Percentiles rank a stretch among this genome's conserved stretches.
Conservation (phyloP, 768 basidiomycete genomes). For the Lactifluus subvellereus region DNA sequence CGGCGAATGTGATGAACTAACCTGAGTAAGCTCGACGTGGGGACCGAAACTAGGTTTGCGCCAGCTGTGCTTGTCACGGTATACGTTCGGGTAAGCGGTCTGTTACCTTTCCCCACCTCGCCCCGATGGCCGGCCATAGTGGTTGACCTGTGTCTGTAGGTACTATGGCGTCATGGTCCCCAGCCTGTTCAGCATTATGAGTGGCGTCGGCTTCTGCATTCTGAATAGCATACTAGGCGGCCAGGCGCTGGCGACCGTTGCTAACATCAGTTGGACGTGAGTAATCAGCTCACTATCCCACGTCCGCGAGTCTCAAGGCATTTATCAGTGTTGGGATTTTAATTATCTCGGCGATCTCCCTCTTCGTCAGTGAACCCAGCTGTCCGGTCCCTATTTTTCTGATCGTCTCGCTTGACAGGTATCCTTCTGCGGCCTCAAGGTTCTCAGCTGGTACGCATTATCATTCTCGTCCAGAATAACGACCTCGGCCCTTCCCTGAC, state of each 20-base stretch:
- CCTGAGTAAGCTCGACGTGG: slow-evolving; percentile 47
- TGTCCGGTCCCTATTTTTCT: background rate
- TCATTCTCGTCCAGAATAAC: background rate
- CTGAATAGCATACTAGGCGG: slow-evolving; percentile 59
- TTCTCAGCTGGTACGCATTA: slow-evolving; percentile 48
- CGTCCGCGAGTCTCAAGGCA: background rate
- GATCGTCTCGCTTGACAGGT: slow-evolving; percentile 33
- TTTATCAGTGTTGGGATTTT: slow-evolving; percentile 60
- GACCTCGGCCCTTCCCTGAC: background rate
- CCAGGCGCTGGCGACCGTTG: slow-evolving; percentile 50
- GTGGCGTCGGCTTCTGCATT: slow-evolving; percentile 51
- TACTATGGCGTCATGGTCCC: slow-evolving; percentile 49
- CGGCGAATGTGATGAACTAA: background rate
- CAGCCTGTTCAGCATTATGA: slow-evolving; percentile 44
- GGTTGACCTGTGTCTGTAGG: slow-evolving; percentile 32
- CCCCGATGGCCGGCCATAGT: background rate
- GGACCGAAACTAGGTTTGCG: slow-evolving; percentile 76
- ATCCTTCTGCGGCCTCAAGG: slow-evolving; percentile 60
- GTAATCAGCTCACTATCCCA: slow-evolving; percentile 16
- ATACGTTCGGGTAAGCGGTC: slow-evolving; percentile 46
- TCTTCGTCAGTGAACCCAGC: slow-evolving; percentile 35
- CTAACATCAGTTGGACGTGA: slow-evolving; percentile 47
- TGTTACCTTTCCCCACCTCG: slow-evolving; percentile 8
- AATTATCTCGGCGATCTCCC: slow-evolving; percentile 62
- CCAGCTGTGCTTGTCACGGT: slow-evolving; percentile 73